A percentile compares a stretch with the other conserved stretches of the same genome.
These are phyloP conservation scores for Salvia sclarea DNA, from an alignment of 305 asterid species.

Conservation along the genomic window DNA sequence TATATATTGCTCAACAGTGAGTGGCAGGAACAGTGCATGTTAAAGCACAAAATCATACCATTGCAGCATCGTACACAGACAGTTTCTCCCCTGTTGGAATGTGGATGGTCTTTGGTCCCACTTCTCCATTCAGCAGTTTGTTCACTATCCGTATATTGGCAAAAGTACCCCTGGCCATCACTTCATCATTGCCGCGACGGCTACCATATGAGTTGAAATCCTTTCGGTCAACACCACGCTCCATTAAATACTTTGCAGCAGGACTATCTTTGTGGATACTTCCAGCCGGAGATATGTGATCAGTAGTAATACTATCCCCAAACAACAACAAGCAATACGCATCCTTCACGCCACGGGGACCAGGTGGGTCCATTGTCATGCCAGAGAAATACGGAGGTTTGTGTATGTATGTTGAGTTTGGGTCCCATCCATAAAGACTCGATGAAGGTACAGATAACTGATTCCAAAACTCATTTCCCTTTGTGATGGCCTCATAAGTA, in stretches of 20 bases:
- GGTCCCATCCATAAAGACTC: constrained; percentile 77
- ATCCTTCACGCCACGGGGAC: constrained; percentile 75
- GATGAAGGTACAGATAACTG: constrained; percentile 69
- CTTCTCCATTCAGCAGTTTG: constrained; percentile 81
- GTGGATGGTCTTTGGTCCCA: constrained; percentile 88
- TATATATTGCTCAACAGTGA: not conserved
- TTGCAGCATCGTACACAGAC: constrained; percentile 78
- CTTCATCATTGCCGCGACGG: constrained; percentile 94
- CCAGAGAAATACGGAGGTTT: constrained; percentile 88
- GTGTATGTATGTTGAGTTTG: constrained; percentile 80
- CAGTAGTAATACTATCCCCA: constrained; percentile 96
- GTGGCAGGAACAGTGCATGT: constrained; percentile 4
- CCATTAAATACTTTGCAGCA: constrained; percentile 78
- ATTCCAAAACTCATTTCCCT: constrained; percentile 88
- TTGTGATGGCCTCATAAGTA: constrained; percentile 82
- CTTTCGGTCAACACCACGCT: constrained; percentile 71
- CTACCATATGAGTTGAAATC: constrained; percentile 95
- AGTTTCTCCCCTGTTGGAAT: constrained; percentile 82
- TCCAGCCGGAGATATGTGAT: constrained; percentile 96
- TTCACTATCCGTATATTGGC: constrained; percentile 84
- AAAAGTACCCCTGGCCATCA: constrained; percentile 95
- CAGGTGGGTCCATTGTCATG: constrained; percentile 85
- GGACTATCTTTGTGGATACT: constrained; percentile 92
- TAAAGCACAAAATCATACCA: constrained; percentile 46
- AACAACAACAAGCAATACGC: constrained; percentile 81